Base-by-base conservation (phyloP, 148 eudicot species). In the Vaccinium vitisidaea region DNA sequence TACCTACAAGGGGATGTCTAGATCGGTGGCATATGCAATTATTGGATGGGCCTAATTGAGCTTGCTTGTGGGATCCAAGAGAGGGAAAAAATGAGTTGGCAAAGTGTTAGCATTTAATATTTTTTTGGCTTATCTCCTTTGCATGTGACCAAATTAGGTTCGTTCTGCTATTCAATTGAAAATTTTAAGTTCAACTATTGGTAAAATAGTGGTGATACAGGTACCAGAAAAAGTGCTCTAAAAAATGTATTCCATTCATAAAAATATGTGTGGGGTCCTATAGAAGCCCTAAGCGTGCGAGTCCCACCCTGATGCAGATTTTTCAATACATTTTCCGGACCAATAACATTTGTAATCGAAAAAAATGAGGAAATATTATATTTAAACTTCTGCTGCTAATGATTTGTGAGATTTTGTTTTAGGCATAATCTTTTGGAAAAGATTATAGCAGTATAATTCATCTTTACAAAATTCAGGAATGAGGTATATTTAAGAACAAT, bases 21-120 rank as follows among this genome's bases (percentile, higher is more conserved):
- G 73, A 80, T 39, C 54, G 16, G 25, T 55, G 50, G 25, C 49
- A 55, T 36, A n/a, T 25, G 36, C 1, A 36, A 81, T 43, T 81
- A 59, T 18, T 81, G 74, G 54, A 81, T 55, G 73, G 1, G 21
- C 11, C 14, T 6, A 21, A 81, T 23, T 63, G 61, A 61, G 54
- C 23, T 46, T 36, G 77, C 19, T 61, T 81, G 83, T 58, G 83
- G 30, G 71, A 36, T 36, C 30, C 71, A 80, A 36, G 52, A 8
- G 70, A 23, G 75, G 48, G 48, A 56, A n/a, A 19, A n/a, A 0
- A 19, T 39, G 19, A 39, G 54, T n/a, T 21, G 52, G 36, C 55
- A 21, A 46, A 12, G 54, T 43, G 23, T 58, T 43, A 1, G 74
- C 83, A 61, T 61, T 81, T 39, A 81, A 61, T 81, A 50, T n/a